These are phyloP conservation scores for Fusarium siculi DNA, from an alignment of 2,329 filamentous ascomycete genomes.

Conservation along the genomic window DNA sequence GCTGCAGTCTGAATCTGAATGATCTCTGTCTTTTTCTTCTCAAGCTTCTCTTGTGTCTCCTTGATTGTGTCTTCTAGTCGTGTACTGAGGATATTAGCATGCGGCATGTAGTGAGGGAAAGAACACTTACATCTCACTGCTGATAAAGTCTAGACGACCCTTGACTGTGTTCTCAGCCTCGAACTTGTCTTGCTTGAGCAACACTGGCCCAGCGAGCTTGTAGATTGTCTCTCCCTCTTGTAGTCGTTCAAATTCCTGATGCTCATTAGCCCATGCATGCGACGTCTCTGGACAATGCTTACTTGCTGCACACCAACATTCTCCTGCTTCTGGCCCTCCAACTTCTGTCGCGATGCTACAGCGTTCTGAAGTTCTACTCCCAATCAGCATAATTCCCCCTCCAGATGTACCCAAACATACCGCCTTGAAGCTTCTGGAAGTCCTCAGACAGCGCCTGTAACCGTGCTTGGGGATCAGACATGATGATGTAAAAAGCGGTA, in stretches of 20 bases:
- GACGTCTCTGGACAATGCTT: slow-evolving; percentile 14
- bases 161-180: slow-evolving; percentile 94
- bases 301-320: slow-evolving; percentile 89
- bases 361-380: slow-evolving; percentile 78
- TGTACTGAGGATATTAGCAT: slow-evolving; percentile 44
- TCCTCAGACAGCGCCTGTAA: slow-evolving; percentile 88
- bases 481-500: slow-evolving; percentile 47
- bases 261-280: slow-evolving; percentile 19
- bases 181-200: slow-evolving; percentile 92
- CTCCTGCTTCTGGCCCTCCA: slow-evolving; percentile 94
- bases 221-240: slow-evolving; percentile 89
- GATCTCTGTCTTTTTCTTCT: slow-evolving; percentile 69
- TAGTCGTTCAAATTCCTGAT: slow-evolving; percentile 82
- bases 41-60: slow-evolving; percentile 65
- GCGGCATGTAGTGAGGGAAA: background rate
- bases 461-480: slow-evolving; percentile 79
- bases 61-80: slow-evolving; percentile 64
- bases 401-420: slow-evolving; percentile 55
- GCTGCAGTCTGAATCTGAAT: slow-evolving; percentile 62
- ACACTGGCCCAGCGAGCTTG: slow-evolving; percentile 91
- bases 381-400: slow-evolving; percentile 14
- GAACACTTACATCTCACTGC: slow-evolving; percentile 83
- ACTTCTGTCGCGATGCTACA: slow-evolving; percentile 84
- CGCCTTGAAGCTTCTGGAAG: slow-evolving; percentile 86
- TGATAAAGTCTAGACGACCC: slow-evolving; percentile 89